Percentiles rank a stretch among this genome's conserved stretches.
Evolutionary conservation across 805 yeast genomes (phyloP).

Genomic region (Maudiozyma turicensis): DNA sequence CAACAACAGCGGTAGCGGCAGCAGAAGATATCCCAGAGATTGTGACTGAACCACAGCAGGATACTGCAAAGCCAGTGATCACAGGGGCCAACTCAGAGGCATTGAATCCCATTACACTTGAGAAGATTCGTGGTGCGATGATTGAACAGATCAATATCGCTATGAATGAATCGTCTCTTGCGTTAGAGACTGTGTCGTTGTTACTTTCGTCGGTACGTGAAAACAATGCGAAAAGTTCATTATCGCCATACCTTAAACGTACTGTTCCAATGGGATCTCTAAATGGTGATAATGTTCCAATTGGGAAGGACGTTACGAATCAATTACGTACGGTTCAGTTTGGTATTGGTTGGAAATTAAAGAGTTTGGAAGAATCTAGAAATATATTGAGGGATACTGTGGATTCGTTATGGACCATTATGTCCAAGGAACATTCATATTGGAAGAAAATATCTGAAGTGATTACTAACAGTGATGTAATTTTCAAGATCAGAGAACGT

Average conservation of each 20-base stretch:
- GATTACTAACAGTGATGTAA: slow-evolving; percentile 19
- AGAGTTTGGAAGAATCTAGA: slow-evolving; percentile 52
- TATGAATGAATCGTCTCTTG: slow-evolving; percentile 77
- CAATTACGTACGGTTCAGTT: slow-evolving; percentile 20
- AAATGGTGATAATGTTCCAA: slow-evolving; percentile 33
- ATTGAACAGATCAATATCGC: slow-evolving; percentile 51
- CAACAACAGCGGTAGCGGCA: background rate
- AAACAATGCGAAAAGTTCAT: slow-evolving; percentile 75
- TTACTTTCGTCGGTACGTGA: slow-evolving; percentile 74
- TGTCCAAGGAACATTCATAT: slow-evolving; percentile 47
- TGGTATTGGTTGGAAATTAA: slow-evolving; percentile 71
- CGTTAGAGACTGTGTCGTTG: slow-evolving; percentile 79
- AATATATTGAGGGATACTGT: slow-evolving; percentile 43
- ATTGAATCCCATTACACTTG: background rate
- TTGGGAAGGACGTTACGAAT: slow-evolving; percentile 14
- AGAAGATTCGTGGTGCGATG: slow-evolving; percentile 42
- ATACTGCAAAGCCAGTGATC: background rate
- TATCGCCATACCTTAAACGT: slow-evolving; percentile 74
- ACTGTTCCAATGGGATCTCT: slow-evolving; percentile 70
- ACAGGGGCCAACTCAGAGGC: background rate
- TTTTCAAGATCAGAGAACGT: slow-evolving; percentile 58
- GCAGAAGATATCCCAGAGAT: background rate
- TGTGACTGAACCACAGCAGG: background rate
- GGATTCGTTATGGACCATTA: slow-evolving; percentile 41
- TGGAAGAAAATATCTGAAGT: slow-evolving; percentile 39